Base-by-base conservation (phyloP, 805 yeast genomes). In the Yamadazyma insecticola region DNA sequence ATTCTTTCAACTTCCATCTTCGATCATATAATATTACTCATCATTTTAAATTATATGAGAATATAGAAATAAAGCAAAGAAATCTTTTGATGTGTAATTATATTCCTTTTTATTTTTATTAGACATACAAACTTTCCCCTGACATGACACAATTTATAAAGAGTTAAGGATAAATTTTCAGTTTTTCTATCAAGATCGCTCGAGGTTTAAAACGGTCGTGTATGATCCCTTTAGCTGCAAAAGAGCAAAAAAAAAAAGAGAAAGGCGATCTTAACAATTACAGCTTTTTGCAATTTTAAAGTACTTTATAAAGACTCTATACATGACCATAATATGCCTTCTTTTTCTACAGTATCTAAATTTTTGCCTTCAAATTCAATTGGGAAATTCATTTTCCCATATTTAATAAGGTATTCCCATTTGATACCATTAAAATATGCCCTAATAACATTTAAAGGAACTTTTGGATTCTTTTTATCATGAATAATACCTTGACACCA, bases 401-500 rank as follows among this genome's bases (percentile, higher is more conserved):
- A 61, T 11, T 41, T 45, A 29, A 62, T 53, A 12, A 51, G 36
- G 13, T 37, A 32, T 13, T 30, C 38, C 61, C 63, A 57, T 16
- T 29, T n/a, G 5, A 16, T 17, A 1, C 39, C 43, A 28, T 52
- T 44, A 21, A 23, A 37, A 29, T 29, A 45, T 6, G 47, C 40
- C 23, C 67, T 44, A 19, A 51, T 35, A 9, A 60, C 59, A 30
- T 58, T 53, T 12, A 60, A 26, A 2, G 62, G 62, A 15, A 33
- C 34, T 10, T 36, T 28, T 10, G 22, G 29, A 16, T 41, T 37
- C 5, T 37, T 44, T 21, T 42, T 42, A 34, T 60, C 53, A 37
- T 44, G 63, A 3, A 70, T 35, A 1, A 76, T 36, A 0, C 76
- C 81, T 47, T 74, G 78, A 3, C 57, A 45, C 76, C 78, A 75